These are phyloP conservation scores for Solanum sejunctum DNA, from an alignment of 257 asterid genomes.

Conservation along the genomic window DNA sequence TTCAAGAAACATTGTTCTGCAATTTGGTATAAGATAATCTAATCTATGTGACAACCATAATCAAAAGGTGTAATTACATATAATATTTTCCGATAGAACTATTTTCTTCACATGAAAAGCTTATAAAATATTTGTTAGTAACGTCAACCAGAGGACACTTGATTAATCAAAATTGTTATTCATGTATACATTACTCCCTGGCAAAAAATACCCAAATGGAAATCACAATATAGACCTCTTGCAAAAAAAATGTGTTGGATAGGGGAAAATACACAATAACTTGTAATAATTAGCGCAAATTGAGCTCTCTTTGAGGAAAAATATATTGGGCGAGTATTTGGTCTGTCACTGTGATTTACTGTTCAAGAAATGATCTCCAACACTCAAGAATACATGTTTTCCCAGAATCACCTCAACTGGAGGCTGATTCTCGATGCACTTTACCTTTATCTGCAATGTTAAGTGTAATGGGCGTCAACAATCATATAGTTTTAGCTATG, in stretches of 20 bases:
- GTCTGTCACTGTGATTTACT: background rate
- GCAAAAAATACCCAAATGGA: background rate
- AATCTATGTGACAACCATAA: background rate
- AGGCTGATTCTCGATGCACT: constrained; percentile 54
- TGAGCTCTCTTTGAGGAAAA: background rate
- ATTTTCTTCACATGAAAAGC: background rate
- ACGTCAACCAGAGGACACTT: background rate
- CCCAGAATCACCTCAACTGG: constrained; percentile 43
- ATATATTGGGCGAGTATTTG: background rate
- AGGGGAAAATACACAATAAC: background rate
- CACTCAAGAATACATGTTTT: constrained; percentile 48
- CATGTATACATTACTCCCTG: background rate
- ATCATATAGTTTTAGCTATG: background rate
- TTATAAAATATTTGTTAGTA: background rate
- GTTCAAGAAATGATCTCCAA: constrained; percentile 43
- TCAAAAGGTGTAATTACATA: background rate
- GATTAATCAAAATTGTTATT: background rate
- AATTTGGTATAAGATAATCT: background rate
- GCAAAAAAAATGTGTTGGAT: background rate
- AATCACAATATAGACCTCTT: background rate
- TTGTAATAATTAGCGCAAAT: background rate
- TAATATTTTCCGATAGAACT: background rate
- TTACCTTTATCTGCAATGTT: constrained; percentile 21
- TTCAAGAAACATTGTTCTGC: background rate
- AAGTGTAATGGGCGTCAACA: background rate